A percentile compares a stretch with the other conserved stretches of the same genome.
These are phyloP conservation scores for Usnea hakonensis DNA, from an alignment of 495 filamentous ascomycete species.

Conservation along the genomic window DNA sequence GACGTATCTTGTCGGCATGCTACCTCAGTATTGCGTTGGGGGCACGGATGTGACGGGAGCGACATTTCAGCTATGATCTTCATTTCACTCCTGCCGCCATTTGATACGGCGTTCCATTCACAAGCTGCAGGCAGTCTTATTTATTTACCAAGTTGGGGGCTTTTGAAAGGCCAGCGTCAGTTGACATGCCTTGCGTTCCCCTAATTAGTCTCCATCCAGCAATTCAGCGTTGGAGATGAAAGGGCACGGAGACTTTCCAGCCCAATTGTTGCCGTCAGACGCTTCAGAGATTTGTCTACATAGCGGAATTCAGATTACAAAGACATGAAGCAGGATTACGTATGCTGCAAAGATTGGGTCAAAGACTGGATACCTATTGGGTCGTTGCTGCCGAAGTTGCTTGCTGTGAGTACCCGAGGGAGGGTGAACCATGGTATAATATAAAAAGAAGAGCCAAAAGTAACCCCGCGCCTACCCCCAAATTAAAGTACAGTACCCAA, in stretches of 20 bases:
- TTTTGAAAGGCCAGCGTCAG: neutral
- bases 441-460: too few relatives aligned
- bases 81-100: neutral
- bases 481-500: too few relatives aligned
- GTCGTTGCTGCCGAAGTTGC: constrained; percentile 2
- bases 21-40: neutral
- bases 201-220: neutral
- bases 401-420: neutral
- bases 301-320: neutral
- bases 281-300: neutral
- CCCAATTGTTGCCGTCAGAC: neutral
- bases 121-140: neutral
- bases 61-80: neutral
- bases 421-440: too few relatives aligned
- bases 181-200: neutral
- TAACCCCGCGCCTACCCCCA: neutral
- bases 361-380: too few relatives aligned
- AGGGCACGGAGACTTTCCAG: neutral
- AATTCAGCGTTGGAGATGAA: neutral
- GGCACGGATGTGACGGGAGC: neutral
- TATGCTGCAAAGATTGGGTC: too few relatives aligned
- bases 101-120: neutral
- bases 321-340: neutral
- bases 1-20: neutral
- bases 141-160: neutral